Conservation (phyloP, 495 filamentous ascomycete genomes). For the Pyrenopolyporus hunteri region DNA sequence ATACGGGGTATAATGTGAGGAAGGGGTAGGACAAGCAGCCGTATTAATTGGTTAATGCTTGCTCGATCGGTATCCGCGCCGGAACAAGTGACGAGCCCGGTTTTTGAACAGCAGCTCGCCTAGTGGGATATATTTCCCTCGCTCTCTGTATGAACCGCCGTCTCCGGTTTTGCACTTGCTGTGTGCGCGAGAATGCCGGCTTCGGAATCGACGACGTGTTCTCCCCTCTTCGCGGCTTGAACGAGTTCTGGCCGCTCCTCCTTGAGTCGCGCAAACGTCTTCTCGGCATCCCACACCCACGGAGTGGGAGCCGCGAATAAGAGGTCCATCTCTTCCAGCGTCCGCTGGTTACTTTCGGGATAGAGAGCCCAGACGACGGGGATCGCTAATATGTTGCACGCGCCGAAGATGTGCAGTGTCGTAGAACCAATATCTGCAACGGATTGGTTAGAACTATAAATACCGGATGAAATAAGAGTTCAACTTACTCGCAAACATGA, state of each 20-base stretch:
- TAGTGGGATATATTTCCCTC: slow-evolving; percentile 19
- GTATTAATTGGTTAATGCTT: too few relatives aligned
- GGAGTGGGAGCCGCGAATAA: slow-evolving; percentile 65
- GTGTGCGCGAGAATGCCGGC: slow-evolving; percentile 42
- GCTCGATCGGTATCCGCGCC: too few relatives aligned
- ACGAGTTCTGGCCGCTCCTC: slow-evolving; percentile 51
- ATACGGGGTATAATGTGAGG: too few relatives aligned
- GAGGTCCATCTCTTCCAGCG: slow-evolving; percentile 72
- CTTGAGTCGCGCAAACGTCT: slow-evolving; percentile 65
- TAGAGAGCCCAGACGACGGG: slow-evolving; percentile 74
- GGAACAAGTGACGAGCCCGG: too few relatives aligned
- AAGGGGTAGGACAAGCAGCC: too few relatives aligned
- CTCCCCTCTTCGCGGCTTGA: slow-evolving; percentile 41
- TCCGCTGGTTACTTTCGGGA: slow-evolving; percentile 71
- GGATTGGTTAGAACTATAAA: slow-evolving; percentile 13
- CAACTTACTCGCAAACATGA: slow-evolving; percentile 59
- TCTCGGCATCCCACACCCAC: slow-evolving; percentile 71
- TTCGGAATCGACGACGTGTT: slow-evolving; percentile 57
- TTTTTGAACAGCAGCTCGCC: neutral
- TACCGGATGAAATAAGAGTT: neutral
- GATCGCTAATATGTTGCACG: slow-evolving; percentile 65
- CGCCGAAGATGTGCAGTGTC: slow-evolving; percentile 71
- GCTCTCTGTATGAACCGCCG: slow-evolving; percentile 23
- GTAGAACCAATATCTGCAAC: slow-evolving; percentile 61
- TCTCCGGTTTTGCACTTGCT: slow-evolving; percentile 11